Base-by-base conservation (phyloP, 352 stramenopile species). In the Phytophthora kernoviae region DNA sequence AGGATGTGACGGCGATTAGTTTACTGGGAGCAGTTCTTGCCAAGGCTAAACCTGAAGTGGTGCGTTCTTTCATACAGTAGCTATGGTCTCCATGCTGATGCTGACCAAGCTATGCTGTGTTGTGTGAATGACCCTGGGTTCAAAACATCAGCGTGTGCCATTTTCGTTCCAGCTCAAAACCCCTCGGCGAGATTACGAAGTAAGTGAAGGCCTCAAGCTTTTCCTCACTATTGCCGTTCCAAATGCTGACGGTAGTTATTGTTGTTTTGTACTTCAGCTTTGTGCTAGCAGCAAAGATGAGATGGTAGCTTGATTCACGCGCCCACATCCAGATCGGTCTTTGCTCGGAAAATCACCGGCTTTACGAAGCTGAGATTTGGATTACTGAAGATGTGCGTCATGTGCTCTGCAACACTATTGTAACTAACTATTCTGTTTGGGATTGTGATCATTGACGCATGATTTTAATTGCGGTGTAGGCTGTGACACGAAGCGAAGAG, bases 161-260 rank as follows among this genome's bases (percentile, higher is more conserved):
- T 87, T 82, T 54, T 88, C 81, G 12, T 95, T 95, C 53, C 82
- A 93, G 49, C 69, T 95, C 4, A 86, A 85, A 20, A 93, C 86
- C 14, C 79, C 80, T 49, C 75, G 81, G 15, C 68, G 84, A 21
- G 73, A 84, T 43, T 95, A 92, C 54, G 76, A 91, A 62, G 80
- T 92, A 61, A 60, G 22, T 52, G 4, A 12, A 3, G 37, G 11
- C 18, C 22, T 36, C 2, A 36, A 27, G 9, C 8, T 22, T 51
- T 8, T 42, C n/a, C 10, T 34, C 4, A 12, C 34, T 33, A 6
- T 24, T 55, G 22, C 2, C 20, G 4, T 41, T 14, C 26, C 5
- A 22, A 14, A 45, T 24, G 10, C 34, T 62, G 39, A 56, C 30
- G 17, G 5, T 43, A 18, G 12, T 7, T 52, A 34, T 34, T 32